These are phyloP conservation scores for Lipomyces anomalus DNA, from an alignment of 805 yeast species.

Conservation along the genomic window DNA sequence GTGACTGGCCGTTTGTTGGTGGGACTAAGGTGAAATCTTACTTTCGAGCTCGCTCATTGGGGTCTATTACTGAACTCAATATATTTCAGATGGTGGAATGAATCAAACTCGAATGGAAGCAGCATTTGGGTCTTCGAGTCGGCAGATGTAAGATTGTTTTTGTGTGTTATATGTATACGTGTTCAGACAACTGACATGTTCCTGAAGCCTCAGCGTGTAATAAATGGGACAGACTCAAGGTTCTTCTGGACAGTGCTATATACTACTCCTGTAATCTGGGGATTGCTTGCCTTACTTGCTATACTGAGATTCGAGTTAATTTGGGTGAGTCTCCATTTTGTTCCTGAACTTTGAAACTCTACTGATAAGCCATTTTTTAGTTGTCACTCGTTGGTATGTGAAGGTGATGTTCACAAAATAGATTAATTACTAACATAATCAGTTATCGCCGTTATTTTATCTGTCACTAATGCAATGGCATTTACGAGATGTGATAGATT, in stretches of 20 bases:
- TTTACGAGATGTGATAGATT: constrained; percentile 90
- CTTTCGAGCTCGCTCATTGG: background rate
- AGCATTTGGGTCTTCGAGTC: constrained; percentile 85
- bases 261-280: constrained; percentile 71
- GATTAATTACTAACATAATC: constrained; percentile 45
- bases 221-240: constrained; percentile 88
- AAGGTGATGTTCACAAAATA: background rate
- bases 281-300: constrained; percentile 67
- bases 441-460: constrained; percentile 61
- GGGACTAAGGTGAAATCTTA: constrained; percentile 48
- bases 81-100: constrained; percentile 84
- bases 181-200: background rate
- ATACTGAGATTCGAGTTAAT: constrained; percentile 70
- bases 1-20: constrained; percentile 84
- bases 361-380: constrained; percentile 2
- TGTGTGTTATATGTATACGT: background rate
- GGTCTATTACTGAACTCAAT: background rate
- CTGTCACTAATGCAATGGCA: constrained; percentile 79
- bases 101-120: constrained; percentile 57
- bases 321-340: constrained; percentile 30
- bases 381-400: constrained; percentile 28
- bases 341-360: background rate
- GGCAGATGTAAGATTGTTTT: constrained; percentile 47
- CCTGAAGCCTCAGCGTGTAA: constrained; percentile 42
- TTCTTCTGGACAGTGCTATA: constrained; percentile 81